These are phyloP conservation scores for Kwoniella sp. DNA, from an alignment of 768 basidiomycete species.

Conservation along the genomic window DNA sequence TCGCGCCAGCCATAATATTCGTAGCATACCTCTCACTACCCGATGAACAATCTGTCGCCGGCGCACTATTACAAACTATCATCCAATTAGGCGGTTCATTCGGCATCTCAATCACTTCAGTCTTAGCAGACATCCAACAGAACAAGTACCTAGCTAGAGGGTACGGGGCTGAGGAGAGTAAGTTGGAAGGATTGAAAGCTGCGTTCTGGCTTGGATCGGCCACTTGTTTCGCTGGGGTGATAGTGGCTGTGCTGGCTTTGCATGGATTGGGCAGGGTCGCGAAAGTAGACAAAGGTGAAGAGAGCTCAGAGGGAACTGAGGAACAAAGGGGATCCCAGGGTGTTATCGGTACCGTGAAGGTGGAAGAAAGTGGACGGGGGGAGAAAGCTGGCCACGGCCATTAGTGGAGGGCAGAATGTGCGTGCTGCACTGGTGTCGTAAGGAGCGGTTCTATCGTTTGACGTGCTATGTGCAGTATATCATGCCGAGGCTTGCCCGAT, in stretches of 20 bases:
- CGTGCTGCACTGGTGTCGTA: too few relatives aligned
- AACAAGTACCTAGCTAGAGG: constrained; percentile 22
- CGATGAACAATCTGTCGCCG: constrained; percentile 44
- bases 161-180: constrained; percentile 5
- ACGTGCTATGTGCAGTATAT: too few relatives aligned
- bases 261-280: constrained; percentile 39
- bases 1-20: constrained; percentile 46
- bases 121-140: constrained; percentile 31
- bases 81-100: constrained; percentile 45
- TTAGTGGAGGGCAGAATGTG: too few relatives aligned
- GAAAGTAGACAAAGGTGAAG: constrained; percentile 7
- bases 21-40: constrained; percentile 38
- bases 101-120: constrained; percentile 44
- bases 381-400: too few relatives aligned
- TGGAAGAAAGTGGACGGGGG: too few relatives aligned
- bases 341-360: neutral
- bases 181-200: constrained; percentile 37
- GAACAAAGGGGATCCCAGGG: too few relatives aligned
- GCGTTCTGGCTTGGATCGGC: constrained; percentile 50
- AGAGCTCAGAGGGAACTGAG: neutral
- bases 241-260: constrained; percentile 32
- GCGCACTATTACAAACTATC: constrained; percentile 47
- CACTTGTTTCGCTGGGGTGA: constrained; percentile 31
- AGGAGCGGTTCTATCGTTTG: too few relatives aligned
- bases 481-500: too few relatives aligned